These are phyloP conservation scores for Solanum bulbocastanum DNA, from an alignment of 257 asterid genomes.

Conservation along the genomic window DNA sequence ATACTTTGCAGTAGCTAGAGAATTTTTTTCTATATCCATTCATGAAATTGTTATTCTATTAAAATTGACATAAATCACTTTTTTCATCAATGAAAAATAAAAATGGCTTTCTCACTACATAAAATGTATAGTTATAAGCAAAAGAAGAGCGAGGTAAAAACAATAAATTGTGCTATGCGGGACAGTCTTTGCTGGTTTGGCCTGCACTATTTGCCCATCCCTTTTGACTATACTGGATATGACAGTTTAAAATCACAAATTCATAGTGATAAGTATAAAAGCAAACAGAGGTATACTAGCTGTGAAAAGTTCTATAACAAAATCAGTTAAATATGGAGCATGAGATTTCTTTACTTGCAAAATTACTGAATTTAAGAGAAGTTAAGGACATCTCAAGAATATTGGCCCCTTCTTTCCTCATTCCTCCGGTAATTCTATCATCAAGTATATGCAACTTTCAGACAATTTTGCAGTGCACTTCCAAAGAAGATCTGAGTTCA, in stretches of 20 bases:
- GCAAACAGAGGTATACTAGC: not conserved
- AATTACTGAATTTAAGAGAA: not conserved
- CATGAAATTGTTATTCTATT: no score
- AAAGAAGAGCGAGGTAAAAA: no score
- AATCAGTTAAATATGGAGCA: not conserved
- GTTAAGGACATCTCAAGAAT: not conserved
- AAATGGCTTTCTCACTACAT: no score
- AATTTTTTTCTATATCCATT: no score
- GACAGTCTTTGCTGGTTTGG: not conserved
- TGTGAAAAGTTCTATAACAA: not conserved
- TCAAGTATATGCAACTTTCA: not conserved
- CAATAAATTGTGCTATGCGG: not conserved
- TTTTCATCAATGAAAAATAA: not conserved
- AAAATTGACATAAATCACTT: no score
- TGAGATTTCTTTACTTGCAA: not conserved
- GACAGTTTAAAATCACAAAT: not conserved
- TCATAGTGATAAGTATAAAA: not conserved
- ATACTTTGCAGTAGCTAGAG: no score
- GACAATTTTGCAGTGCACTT: not conserved
- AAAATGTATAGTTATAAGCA: no score
- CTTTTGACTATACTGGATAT: not conserved
- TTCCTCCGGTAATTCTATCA: not conserved
- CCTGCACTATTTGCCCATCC: not conserved
- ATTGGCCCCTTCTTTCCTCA: not conserved
- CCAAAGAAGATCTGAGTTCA: not conserved